These are phyloP conservation scores for Neofusicoccum laricinum DNA, from an alignment of 2,329 filamentous ascomycete genomes.

Conservation along the genomic window DNA sequence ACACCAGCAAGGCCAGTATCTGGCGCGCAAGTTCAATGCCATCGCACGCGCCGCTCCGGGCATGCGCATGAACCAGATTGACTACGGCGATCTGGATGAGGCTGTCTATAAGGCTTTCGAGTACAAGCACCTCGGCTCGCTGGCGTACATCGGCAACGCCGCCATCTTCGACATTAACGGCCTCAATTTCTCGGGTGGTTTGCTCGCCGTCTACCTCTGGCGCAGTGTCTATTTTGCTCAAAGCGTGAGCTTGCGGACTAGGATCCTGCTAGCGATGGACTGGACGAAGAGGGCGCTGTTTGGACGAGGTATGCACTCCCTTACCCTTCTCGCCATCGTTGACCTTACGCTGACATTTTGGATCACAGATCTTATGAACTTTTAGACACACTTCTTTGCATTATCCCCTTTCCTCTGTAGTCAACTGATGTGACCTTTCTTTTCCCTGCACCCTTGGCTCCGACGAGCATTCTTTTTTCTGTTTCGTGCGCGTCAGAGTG, in stretches of 20 bases:
- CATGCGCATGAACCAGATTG: slow-evolving; percentile 73
- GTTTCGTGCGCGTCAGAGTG: not conserved
- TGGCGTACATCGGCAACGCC: slow-evolving; percentile 95
- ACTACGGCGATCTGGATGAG: slow-evolving; percentile 87
- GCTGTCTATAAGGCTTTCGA: slow-evolving; percentile 92
- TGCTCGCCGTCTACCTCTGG: slow-evolving; percentile 96
- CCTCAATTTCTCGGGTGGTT: slow-evolving; percentile 73
- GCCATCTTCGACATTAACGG: slow-evolving; percentile 90
- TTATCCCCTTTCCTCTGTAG: not conserved
- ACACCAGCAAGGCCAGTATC: slow-evolving; percentile 91
- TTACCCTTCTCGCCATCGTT: not conserved
- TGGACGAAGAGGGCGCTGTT: slow-evolving; percentile 97
- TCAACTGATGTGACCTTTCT: not conserved
- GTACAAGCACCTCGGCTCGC: slow-evolving; percentile 84
- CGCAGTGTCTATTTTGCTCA: slow-evolving; percentile 95
- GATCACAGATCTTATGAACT: slow-evolving; percentile 32
- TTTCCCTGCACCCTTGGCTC: not conserved
- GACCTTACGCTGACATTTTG: slow-evolving; percentile 6
- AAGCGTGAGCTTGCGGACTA: slow-evolving; percentile 88
- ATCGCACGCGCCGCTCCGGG: slow-evolving; percentile 75
- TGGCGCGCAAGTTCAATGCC: slow-evolving; percentile 92
- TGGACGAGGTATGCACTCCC: slow-evolving; percentile 74
- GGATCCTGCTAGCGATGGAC: slow-evolving; percentile 90
- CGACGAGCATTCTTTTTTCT: not conserved
- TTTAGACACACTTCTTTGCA: slow-evolving; percentile 19